Base-by-base conservation (phyloP, 805 yeast genomes). In the Torulaspora maleeae region DNA sequence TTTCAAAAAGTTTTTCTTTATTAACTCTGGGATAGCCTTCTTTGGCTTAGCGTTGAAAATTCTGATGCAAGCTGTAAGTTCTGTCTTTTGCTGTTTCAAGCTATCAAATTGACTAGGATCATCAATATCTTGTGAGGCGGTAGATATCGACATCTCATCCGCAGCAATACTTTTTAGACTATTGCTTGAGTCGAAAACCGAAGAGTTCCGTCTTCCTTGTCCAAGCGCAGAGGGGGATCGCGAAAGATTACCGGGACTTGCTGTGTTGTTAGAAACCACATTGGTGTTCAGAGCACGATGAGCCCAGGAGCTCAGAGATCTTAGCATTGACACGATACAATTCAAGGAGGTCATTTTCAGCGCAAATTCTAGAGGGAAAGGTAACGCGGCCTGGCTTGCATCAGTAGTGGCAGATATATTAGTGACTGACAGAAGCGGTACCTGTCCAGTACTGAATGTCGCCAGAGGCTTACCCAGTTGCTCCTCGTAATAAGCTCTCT, bases 231-330 rank as follows among this genome's bases (percentile, higher is more conserved):
- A 42, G 12, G 40, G 45, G 2, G 55, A 52, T 9, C 41, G 20
- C 4, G 59, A 51, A 24, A 48, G 49, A 17, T 28, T 43, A 7
- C 40, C 45, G 16, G 45, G 52, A 28, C 36, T 41, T 29, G 27
- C 39, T 20, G 33, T 39, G 28, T 36, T 44, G 41, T 44, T 38
- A 19, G 44, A 12, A 13, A 32, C 27, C n/a, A 48, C 13, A 28
- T 35, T 27, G 9, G 51, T 44, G 16, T 27, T 63, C 30, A 75
- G 48, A 0, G 80, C 80, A 46, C 83, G 79, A 49, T 86, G 95
- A 10, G 95, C 86, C 96, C 97, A 90, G 2, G 87, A 75, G 56
- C 85, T 76, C 36, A 93, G 72, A 0, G 96, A 86, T 55, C 87
- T 72, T 56, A 95, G 72, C 38, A 89, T 83, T 2, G 89, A 85